phyloP scores from a whole-genome alignment of 345 rosid species.

The Hibiscus syriacus region DNA sequence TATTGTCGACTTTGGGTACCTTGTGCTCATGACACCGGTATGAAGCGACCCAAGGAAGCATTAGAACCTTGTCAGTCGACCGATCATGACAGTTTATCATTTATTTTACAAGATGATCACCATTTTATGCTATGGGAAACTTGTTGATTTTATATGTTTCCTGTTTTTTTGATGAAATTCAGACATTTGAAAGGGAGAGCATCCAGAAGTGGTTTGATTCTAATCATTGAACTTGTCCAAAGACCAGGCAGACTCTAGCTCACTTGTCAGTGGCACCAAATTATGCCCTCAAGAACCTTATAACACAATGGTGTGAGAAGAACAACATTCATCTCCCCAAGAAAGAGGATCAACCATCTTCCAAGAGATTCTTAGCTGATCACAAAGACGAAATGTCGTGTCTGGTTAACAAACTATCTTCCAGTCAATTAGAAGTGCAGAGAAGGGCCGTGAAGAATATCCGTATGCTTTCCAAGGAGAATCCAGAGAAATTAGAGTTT shows the following conservation, averaged over 20 bases:
- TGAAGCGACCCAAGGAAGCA: too few species aligned
- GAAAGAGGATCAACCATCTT: conserved; percentile 13
- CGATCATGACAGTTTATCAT: too few species aligned
- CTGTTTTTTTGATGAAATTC: neutral
- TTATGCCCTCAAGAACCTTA: conserved; percentile 55
- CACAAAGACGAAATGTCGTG: conserved; percentile 29
- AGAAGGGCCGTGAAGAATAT: conserved; percentile 48
- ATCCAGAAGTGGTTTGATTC: conserved; percentile 72
- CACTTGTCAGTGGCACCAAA: conserved; percentile 63
- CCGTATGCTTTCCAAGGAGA: conserved; percentile 59
- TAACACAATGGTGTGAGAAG: conserved; percentile 67
- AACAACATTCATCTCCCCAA: conserved; percentile 47
- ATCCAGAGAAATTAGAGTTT: conserved; percentile 54
- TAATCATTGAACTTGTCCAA: conserved; percentile 61
- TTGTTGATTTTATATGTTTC: neutral
- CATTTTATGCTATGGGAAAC: neutral
- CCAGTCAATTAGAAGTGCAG: conserved; percentile 50
- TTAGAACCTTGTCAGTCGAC: too few species aligned
- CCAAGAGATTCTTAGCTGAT: conserved; percentile 10
- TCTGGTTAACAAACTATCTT: conserved; percentile 37
- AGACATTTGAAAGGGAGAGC: conserved; percentile 71
- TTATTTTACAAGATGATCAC: too few species aligned
- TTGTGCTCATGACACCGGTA: too few species aligned
- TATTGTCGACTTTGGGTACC: too few species aligned
- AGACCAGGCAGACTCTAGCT: conserved; percentile 46